These are phyloP conservation scores for Solanum hybrid DNA, from an alignment of 305 asterid species.

Conservation along the genomic window DNA sequence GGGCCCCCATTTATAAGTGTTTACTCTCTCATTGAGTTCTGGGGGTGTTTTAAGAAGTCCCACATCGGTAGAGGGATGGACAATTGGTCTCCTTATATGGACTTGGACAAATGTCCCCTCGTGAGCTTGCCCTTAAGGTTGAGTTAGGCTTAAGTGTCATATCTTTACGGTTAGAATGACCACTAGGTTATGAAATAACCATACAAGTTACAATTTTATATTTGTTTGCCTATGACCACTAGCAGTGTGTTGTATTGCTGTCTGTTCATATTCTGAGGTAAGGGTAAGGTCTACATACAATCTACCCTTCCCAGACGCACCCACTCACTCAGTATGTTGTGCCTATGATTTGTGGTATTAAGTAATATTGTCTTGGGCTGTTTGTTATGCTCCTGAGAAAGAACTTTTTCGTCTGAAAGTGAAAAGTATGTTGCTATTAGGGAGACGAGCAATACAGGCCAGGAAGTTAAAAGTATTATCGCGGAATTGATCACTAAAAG, in stretches of 20 bases:
- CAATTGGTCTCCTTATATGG: neutral
- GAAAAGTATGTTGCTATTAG: neutral
- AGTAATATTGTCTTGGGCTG: neutral
- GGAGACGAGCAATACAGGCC: neutral
- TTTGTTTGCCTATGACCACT: neutral
- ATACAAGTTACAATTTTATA: neutral
- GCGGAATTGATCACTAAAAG: neutral
- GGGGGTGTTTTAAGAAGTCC: neutral
- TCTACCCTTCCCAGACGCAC: neutral
- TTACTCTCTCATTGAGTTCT: accelerated
- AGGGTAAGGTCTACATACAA: neutral
- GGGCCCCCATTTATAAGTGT: too few relatives aligned
- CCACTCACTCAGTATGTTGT: neutral
- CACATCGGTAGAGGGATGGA: neutral
- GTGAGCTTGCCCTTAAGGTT: neutral
- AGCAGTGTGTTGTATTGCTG: neutral
- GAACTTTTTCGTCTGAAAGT: neutral
- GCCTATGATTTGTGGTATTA: neutral
- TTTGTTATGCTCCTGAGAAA: neutral
- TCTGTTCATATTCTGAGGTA: neutral
- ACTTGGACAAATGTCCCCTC: neutral
- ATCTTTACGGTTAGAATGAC: neutral
- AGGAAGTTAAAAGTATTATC: neutral
- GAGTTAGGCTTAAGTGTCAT: accelerated
- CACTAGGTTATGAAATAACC: neutral